Evolutionary conservation across 306 rosid genomes (phyloP).

Genomic region (Hippophae tibetana): DNA sequence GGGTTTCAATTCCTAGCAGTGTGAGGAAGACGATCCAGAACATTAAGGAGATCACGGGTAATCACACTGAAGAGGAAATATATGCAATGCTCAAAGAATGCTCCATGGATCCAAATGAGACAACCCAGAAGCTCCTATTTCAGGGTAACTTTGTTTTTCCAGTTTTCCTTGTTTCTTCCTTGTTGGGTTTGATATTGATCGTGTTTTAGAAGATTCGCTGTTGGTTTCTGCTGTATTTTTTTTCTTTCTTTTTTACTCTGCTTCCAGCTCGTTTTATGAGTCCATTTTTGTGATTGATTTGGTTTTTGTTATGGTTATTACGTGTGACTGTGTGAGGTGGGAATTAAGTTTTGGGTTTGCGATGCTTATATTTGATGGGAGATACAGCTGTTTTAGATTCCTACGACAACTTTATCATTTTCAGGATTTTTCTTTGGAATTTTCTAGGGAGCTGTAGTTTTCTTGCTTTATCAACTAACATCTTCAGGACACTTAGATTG

Average conservation of each 20-base stretch:
- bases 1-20: constrained; percentile 76
- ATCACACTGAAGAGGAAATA: constrained; percentile 80
- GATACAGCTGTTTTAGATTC: constrained; percentile 23
- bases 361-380: constrained; percentile 7
- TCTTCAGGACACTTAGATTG: constrained; percentile 1
- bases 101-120: constrained; percentile 97
- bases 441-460: constrained; percentile 21
- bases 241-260: constrained; percentile 24
- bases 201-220: constrained; percentile 12
- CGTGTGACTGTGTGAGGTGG: constrained; percentile 10
- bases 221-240: constrained; percentile 34
- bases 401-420: constrained; percentile 22
- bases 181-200: constrained; percentile 20
- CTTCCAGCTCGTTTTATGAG: constrained; percentile 19
- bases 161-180: neutral
- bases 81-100: constrained; percentile 94
- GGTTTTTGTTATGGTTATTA: constrained; percentile 15
- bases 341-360: constrained; percentile 25
- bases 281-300: constrained; percentile 18
- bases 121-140: constrained; percentile 75
- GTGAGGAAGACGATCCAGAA: constrained; percentile 65
- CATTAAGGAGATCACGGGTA: constrained; percentile 77
- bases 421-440: constrained; percentile 11
- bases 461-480: constrained; percentile 6
- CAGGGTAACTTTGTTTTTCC: constrained; percentile 48